Evolutionary conservation across 306 rosid species (phyloP).

Genomic region (Rubus idaeus): DNA sequence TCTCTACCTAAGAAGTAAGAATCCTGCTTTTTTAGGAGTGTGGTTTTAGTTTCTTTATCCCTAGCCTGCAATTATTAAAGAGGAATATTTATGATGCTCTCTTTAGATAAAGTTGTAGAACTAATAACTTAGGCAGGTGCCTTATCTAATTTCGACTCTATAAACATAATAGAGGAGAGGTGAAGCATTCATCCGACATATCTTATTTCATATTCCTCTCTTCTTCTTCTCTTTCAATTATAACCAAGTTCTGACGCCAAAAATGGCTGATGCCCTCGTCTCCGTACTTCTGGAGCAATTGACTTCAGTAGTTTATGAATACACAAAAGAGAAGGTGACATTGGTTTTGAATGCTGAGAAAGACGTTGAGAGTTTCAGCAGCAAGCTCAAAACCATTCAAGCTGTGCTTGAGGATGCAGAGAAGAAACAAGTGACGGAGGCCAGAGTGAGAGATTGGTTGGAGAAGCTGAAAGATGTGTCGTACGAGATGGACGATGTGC

Average conservation of each 20-base stretch:
- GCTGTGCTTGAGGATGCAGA: conserved; percentile 29
- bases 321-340: not conserved
- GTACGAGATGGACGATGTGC: conserved; percentile 16
- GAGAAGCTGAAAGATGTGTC: conserved; percentile 18
- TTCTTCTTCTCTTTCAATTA: not conserved
- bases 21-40: too few species aligned
- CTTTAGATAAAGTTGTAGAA: not conserved
- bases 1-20: too few species aligned
- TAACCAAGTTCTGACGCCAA: not conserved
- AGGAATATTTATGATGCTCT: too few species aligned
- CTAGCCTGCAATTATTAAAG: too few species aligned
- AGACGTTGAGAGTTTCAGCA: conserved; percentile 16
- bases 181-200: not conserved
- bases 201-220: not conserved
- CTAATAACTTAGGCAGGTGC: not conserved
- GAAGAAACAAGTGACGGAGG: not conserved
- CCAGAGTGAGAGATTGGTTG: conserved; percentile 8
- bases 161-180: not conserved
- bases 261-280: not conserved
- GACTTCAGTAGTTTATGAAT: not conserved
- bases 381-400: not conserved
- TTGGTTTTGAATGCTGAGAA: not conserved
- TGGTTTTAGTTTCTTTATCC: too few species aligned
- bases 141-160: too few species aligned
- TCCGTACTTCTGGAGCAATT: not conserved